Percentiles rank a stretch among this genome's conserved stretches.
Evolutionary conservation across 192 early-diverging fungal genomes (phyloP).

Genomic region (Rhizoclosmatium globosum): DNA sequence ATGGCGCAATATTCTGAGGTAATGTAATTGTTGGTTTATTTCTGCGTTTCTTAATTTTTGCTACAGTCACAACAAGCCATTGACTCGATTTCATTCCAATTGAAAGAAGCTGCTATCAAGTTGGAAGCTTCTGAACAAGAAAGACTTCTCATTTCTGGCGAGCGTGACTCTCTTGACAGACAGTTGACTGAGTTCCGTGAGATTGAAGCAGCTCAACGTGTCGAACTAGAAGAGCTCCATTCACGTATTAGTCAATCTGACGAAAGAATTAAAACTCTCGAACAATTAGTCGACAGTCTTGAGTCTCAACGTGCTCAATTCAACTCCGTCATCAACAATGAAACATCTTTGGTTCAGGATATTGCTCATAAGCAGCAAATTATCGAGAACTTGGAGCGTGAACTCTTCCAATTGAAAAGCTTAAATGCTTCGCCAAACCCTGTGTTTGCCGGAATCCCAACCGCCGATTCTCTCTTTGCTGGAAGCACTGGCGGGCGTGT

Average conservation of each 20-base stretch:
- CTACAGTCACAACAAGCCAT: background rate
- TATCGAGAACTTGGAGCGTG: slow-evolving; percentile 28
- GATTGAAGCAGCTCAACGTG: slow-evolving; percentile 16
- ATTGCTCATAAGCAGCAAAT: slow-evolving; percentile 27
- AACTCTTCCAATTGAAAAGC: slow-evolving; percentile 20
- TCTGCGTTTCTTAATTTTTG: background rate
- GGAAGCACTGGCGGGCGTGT: background rate
- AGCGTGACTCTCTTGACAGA: slow-evolving; percentile 23
- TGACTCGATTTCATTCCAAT: slow-evolving; percentile 1
- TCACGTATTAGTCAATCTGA: slow-evolving; percentile 19
- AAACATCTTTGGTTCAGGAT: slow-evolving; percentile 26
- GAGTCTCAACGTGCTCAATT: slow-evolving; percentile 31
- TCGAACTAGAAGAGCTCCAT: slow-evolving; percentile 20
- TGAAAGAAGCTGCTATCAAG: slow-evolving; percentile 27
- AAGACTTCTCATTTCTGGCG: slow-evolving; percentile 4
- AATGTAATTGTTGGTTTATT: background rate
- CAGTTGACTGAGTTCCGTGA: slow-evolving; percentile 19
- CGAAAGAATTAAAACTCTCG: slow-evolving; percentile 27
- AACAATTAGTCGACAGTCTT: slow-evolving; percentile 34
- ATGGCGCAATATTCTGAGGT: slow-evolving; percentile 31
- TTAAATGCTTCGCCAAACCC: background rate
- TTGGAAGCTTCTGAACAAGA: slow-evolving; percentile 32
- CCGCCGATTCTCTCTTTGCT: slow-evolving; percentile 4
- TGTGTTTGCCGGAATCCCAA: background rate
- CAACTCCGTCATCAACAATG: slow-evolving; percentile 34